A percentile compares a stretch with the other conserved stretches of the same genome.
Conservation (phyloP, 2,329 filamentous ascomycete species). For the Diaporthe caulivora region DNA sequence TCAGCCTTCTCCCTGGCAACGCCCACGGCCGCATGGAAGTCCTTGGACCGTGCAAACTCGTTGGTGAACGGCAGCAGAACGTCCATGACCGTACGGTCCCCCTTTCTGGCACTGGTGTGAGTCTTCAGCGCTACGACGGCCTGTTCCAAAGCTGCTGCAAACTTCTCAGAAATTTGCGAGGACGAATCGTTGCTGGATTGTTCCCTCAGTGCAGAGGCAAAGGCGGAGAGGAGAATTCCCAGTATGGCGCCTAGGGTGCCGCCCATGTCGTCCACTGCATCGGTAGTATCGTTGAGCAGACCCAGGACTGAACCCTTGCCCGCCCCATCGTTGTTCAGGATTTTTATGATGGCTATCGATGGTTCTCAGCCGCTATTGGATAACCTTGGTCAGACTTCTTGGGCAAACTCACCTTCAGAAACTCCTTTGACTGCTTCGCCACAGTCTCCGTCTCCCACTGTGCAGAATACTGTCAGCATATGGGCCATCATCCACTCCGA, state of each 20-base stretch:
- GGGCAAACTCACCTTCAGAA: slow-evolving; percentile 32
- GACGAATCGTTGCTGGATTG: background rate
- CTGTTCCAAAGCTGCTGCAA: slow-evolving; percentile 34
- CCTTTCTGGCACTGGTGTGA: slow-evolving; percentile 42
- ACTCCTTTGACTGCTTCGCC: slow-evolving; percentile 48
- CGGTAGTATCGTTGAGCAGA: slow-evolving; percentile 45
- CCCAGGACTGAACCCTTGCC: slow-evolving; percentile 45
- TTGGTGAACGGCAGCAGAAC: slow-evolving; percentile 40
- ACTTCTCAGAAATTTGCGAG: background rate
- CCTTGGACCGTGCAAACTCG: slow-evolving; percentile 35
- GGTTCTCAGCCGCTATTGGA: background rate
- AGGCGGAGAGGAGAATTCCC: slow-evolving; percentile 43
- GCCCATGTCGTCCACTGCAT: slow-evolving; percentile 52
- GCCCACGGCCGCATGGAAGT: slow-evolving; percentile 32
- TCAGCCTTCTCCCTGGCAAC: slow-evolving; percentile 48
- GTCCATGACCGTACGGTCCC: slow-evolving; percentile 40
- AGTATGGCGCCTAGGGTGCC: slow-evolving; percentile 48
- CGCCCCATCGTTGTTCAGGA: slow-evolving; percentile 38
- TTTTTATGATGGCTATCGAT: slow-evolving; percentile 29
- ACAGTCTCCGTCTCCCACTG: slow-evolving; percentile 50
- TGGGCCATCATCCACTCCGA: fast-evolving
- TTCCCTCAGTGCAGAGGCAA: slow-evolving; percentile 38
- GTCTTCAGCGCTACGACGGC: slow-evolving; percentile 40
- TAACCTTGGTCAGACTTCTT: no score
- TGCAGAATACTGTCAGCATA: background rate